phyloP scores from a whole-genome alignment of 2,329 filamentous ascomycete species.

The Fusarium solani-melongenae region DNA sequence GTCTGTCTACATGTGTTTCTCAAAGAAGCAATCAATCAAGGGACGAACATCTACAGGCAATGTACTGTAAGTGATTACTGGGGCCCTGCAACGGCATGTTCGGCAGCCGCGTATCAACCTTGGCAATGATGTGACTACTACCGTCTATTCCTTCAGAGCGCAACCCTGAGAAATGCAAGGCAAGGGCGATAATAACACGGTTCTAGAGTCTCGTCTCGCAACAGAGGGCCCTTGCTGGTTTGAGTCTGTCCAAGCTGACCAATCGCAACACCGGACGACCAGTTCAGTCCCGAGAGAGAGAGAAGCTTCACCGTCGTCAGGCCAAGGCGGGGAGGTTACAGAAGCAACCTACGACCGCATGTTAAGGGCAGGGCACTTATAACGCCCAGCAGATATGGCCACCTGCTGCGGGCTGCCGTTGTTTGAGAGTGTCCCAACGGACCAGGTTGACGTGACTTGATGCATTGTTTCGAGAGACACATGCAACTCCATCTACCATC shows the following conservation, averaged over 20 bases:
- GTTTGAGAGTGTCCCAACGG: background rate
- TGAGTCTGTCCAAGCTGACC: background rate
- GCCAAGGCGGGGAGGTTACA: background rate
- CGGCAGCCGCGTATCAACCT: background rate
- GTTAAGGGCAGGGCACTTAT: conserved; percentile 18
- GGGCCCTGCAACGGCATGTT: background rate
- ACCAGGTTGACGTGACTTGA: background rate
- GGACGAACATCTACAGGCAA: background rate
- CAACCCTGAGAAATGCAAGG: background rate
- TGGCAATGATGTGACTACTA: background rate
- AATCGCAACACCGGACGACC: background rate
- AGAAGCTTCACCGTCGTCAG: background rate
- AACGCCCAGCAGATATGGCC: background rate
- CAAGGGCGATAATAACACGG: background rate
- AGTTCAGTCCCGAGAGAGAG: background rate
- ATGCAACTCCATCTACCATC: conserved; percentile 8
- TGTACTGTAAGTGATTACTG: background rate
- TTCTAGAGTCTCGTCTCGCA: background rate
- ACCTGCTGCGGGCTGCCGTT: too few relatives aligned
- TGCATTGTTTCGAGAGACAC: background rate
- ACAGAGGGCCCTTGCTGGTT: background rate
- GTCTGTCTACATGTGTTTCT: background rate
- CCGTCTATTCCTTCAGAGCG: background rate
- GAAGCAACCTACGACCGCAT: background rate
- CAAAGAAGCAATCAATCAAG: background rate